Percentiles rank a stretch among this genome's conserved stretches.
Evolutionary conservation across 2,329 filamentous ascomycete species (phyloP).

Genomic region (Trichoderma sp.): DNA sequence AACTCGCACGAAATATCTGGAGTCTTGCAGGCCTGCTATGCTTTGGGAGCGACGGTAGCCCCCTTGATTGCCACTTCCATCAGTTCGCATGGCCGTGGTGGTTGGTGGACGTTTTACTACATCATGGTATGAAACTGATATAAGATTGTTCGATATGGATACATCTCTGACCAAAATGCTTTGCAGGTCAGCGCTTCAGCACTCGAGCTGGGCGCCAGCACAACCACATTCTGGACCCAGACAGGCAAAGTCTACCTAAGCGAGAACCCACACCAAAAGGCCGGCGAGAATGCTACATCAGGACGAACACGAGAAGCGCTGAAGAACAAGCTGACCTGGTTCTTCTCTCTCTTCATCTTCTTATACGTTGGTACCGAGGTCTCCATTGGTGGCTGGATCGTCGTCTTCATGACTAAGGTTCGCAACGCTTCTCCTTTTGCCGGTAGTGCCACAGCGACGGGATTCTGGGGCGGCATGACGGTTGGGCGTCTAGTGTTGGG

Average conservation of each 20-base stretch:
- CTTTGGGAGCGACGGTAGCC: conserved; percentile 64
- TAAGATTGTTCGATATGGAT: no score
- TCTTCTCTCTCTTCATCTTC: conserved; percentile 70
- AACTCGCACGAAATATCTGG: conserved; percentile 67
- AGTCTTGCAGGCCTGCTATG: conserved; percentile 67
- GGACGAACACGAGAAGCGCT: conserved; percentile 10
- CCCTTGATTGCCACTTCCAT: conserved; percentile 69
- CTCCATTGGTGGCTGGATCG: conserved; percentile 77
- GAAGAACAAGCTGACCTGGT: conserved; percentile 45
- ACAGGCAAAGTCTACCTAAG: conserved; percentile 23
- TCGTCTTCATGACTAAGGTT: conserved; percentile 77
- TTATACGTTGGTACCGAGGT: conserved; percentile 76
- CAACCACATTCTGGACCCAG: conserved; percentile 59
- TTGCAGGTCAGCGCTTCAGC: conserved; percentile 55
- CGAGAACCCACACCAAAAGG: conserved; percentile 30
- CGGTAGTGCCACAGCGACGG: conserved; percentile 66
- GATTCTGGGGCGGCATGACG: conserved; percentile 79
- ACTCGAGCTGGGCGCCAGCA: conserved; percentile 51
- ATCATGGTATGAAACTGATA: conserved; percentile 54
- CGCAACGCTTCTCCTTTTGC: conserved; percentile 66
- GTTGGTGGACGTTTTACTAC: conserved; percentile 74
- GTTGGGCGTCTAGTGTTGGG: conserved; percentile 68
- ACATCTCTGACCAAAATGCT: conserved; percentile 34
- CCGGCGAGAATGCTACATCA: conserved; percentile 49
- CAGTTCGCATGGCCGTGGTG: conserved; percentile 58